phyloP scores from a whole-genome alignment of 768 basidiomycete species.

The Trametes meyenii region DNA sequence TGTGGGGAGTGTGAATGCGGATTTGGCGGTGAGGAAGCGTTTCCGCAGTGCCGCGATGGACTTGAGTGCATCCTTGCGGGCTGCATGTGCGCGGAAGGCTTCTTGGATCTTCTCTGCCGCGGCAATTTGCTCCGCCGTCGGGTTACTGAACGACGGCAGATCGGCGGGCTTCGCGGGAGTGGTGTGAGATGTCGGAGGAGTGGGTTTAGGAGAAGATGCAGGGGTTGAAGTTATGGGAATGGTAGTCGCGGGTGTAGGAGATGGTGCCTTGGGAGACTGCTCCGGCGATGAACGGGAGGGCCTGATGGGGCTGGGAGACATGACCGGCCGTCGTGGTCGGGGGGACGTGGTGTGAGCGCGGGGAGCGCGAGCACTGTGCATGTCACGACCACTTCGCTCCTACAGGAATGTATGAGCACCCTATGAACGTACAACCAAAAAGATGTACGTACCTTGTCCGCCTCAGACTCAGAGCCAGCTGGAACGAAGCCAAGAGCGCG shows the following conservation, averaged over 20 bases:
- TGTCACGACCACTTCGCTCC: constrained; percentile 9
- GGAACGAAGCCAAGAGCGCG: constrained; percentile 20
- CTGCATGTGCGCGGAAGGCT: constrained; percentile 45
- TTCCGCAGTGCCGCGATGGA: constrained; percentile 43
- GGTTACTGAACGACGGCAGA: constrained; percentile 6
- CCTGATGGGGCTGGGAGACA: constrained; percentile 12
- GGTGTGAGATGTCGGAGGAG: constrained; percentile 7
- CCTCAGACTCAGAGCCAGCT: constrained; percentile 8
- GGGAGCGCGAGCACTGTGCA: not conserved
- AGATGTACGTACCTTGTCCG: constrained; percentile 10
- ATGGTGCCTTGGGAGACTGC: constrained; percentile 9
- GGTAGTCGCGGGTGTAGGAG: constrained; percentile 6
- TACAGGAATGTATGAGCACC: not conserved
- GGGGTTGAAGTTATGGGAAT: constrained; percentile 15
- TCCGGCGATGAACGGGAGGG: not conserved
- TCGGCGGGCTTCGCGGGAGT: not conserved
- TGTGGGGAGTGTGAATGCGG: constrained; percentile 46
- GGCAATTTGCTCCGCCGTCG: constrained; percentile 26
- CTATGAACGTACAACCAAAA: too few species aligned
- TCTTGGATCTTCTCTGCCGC: constrained; percentile 51
- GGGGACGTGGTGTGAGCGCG: constrained; percentile 22
- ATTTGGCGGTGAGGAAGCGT: constrained; percentile 48
- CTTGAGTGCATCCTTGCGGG: constrained; percentile 38
- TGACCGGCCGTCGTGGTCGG: not conserved
- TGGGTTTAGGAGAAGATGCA: not conserved